These are phyloP conservation scores for Passiflora organensis DNA, from an alignment of 345 rosid species.

Conservation along the genomic window DNA sequence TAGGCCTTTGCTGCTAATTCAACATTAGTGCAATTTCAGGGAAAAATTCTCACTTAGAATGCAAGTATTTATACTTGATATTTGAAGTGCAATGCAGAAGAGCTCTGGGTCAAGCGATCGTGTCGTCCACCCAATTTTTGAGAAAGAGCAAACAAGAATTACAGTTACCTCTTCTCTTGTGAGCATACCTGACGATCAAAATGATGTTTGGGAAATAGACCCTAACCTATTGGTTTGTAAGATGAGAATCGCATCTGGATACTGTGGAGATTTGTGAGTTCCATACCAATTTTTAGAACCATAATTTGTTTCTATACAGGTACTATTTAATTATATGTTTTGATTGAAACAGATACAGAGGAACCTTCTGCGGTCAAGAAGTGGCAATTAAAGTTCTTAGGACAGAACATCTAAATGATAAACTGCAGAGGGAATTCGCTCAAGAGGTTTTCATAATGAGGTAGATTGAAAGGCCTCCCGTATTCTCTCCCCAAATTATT, in stretches of 20 bases:
- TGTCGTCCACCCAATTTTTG: conserved; percentile 21
- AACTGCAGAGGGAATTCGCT: conserved; percentile 32
- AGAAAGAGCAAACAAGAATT: conserved; percentile 28
- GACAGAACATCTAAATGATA: conserved; percentile 26
- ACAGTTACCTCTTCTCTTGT: conserved; percentile 19
- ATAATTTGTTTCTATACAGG: neutral
- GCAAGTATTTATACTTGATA: conserved; percentile 21
- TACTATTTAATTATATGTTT: conserved; percentile 2
- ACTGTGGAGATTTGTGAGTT: conserved; percentile 38
- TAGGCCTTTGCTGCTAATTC: conserved; percentile 15
- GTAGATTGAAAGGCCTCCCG: conserved; percentile 9
- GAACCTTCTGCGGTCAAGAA: conserved; percentile 28
- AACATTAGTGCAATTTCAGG: neutral
- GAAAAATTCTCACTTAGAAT: neutral
- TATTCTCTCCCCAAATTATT: neutral
- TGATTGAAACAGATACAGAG: conserved; percentile 26
- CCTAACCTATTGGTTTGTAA: conserved; percentile 26
- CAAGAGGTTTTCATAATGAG: conserved; percentile 45
- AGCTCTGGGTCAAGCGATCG: conserved; percentile 18
- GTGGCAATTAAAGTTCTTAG: conserved; percentile 40
- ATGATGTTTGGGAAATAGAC: conserved; percentile 64
- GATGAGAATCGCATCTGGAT: conserved; percentile 38
- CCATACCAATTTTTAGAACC: conserved; percentile 7
- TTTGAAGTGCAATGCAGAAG: conserved; percentile 42
- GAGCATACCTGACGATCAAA: conserved; percentile 32